phyloP scores from a whole-genome alignment of 805 yeast species.

The Starmerella khaoyaiensis region DNA sequence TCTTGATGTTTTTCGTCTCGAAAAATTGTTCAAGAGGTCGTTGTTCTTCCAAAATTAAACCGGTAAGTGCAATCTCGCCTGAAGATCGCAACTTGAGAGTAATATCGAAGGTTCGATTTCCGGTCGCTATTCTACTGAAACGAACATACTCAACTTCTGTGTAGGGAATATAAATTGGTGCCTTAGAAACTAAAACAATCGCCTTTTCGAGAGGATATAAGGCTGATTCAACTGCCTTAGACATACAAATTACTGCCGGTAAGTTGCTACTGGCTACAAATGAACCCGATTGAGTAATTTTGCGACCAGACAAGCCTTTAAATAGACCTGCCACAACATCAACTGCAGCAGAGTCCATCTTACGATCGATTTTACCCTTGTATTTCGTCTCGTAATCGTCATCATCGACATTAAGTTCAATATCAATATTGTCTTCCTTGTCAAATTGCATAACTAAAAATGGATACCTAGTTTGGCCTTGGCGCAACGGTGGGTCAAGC shows the following conservation, averaged over 20 bases:
- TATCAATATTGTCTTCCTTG: slow-evolving; percentile 80
- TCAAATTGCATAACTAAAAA: slow-evolving; percentile 81
- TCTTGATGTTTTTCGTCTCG: slow-evolving; percentile 60
- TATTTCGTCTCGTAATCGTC: slow-evolving; percentile 66
- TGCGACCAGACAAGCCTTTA: slow-evolving; percentile 78
- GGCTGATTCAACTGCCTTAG: slow-evolving; percentile 91
- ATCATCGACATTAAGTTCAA: slow-evolving; percentile 74
- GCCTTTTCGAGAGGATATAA: slow-evolving; percentile 87
- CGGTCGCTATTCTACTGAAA: slow-evolving; percentile 63
- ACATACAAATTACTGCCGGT: slow-evolving; percentile 81
- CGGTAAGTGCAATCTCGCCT: slow-evolving; percentile 71
- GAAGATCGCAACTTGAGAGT: slow-evolving; percentile 51
- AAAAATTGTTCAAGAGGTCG: slow-evolving; percentile 61
- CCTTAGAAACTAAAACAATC: slow-evolving; percentile 81
- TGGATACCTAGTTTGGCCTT: slow-evolving; percentile 95
- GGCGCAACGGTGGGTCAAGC: slow-evolving; percentile 93
- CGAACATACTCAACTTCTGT: slow-evolving; percentile 64
- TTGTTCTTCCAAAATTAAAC: slow-evolving; percentile 83
- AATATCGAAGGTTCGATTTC: slow-evolving; percentile 84
- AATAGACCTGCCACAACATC: slow-evolving; percentile 77
- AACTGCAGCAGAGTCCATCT: slow-evolving; percentile 74
- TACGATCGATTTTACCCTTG: slow-evolving; percentile 48
- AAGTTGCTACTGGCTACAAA: slow-evolving; percentile 63
- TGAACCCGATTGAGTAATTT: slow-evolving; percentile 72
- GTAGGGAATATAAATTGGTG: slow-evolving; percentile 82